phyloP scores from a whole-genome alignment of 2,329 filamentous ascomycete genomes.

The Alternaria sp. region DNA sequence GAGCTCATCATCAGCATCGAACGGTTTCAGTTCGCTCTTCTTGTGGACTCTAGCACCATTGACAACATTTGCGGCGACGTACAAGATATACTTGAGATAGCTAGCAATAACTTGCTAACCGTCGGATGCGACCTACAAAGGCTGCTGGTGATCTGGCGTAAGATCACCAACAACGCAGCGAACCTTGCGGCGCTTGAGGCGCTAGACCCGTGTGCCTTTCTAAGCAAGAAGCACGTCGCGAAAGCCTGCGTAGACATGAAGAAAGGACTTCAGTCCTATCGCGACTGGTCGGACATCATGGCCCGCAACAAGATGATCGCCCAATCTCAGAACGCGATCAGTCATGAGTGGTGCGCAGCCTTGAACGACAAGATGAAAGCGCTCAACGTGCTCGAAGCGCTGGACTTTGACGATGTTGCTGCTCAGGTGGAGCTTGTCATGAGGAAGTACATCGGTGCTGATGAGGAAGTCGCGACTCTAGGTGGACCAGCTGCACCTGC shows the following conservation, averaged over 20 bases:
- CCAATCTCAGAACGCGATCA: background rate
- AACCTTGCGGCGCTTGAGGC: background rate
- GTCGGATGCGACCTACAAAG: conserved; percentile 2
- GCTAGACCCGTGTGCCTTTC: background rate
- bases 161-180: background rate
- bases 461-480: background rate
- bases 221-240: background rate
- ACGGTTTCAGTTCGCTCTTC: background rate
- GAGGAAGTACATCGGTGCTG: background rate
- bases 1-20: conserved; percentile 1
- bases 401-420: background rate
- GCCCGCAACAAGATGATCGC: background rate
- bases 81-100: background rate
- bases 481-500: background rate
- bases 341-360: background rate
- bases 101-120: conserved; percentile 3
- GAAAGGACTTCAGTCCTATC: background rate
- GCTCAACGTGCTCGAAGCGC: background rate
- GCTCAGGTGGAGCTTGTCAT: background rate
- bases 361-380: background rate
- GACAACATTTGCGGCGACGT: background rate
- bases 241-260: background rate
- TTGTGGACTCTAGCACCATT: background rate
- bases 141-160: background rate
- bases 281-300: background rate